Conservation (phyloP, 306 rosid species). For the Vicia sativa region DNA sequence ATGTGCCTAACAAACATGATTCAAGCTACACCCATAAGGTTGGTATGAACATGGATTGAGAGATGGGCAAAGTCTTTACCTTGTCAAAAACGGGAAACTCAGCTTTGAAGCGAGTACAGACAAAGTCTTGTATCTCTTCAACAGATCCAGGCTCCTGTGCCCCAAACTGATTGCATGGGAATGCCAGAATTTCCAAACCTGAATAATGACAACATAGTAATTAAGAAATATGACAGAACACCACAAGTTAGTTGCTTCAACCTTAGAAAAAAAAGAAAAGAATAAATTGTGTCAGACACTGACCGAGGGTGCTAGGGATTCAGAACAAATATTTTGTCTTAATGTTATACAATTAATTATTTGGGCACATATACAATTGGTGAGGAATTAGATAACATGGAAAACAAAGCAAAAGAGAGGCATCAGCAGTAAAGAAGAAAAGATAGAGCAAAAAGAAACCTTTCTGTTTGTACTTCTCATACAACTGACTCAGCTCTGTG, state of each 20-base stretch:
- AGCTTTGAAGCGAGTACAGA: slow-evolving; percentile 94
- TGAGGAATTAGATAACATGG: not conserved
- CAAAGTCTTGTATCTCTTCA: slow-evolving; percentile 81
- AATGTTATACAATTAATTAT: not conserved
- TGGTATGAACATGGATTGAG: slow-evolving; percentile 5
- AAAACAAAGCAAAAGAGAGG: too few species aligned
- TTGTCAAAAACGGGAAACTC: slow-evolving; percentile 92
- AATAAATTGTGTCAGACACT: too few species aligned
- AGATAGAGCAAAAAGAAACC: slow-evolving; percentile 51
- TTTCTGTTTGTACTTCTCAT: slow-evolving; percentile 79
- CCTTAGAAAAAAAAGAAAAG: not conserved
- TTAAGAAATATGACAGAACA: slow-evolving; percentile 6
- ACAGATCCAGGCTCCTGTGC: slow-evolving; percentile 91
- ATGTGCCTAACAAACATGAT: slow-evolving; percentile 17
- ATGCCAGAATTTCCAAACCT: slow-evolving; percentile 95
- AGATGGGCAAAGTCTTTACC: slow-evolving; percentile 47
- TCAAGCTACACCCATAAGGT: slow-evolving; percentile 1
- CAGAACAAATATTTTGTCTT: not conserved
- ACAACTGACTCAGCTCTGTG: slow-evolving; percentile 87
- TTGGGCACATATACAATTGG: not conserved
- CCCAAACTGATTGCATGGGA: slow-evolving; percentile 98
- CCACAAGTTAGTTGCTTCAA: slow-evolving; percentile 7
- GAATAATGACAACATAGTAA: not conserved
- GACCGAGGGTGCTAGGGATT: too few species aligned
- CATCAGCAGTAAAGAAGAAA: slow-evolving; percentile 14